Percentiles rank a stretch among this genome's conserved stretches.
Conservation (phyloP, 1,284 basidiomycete species). For the Tilletia horrida region DNA sequence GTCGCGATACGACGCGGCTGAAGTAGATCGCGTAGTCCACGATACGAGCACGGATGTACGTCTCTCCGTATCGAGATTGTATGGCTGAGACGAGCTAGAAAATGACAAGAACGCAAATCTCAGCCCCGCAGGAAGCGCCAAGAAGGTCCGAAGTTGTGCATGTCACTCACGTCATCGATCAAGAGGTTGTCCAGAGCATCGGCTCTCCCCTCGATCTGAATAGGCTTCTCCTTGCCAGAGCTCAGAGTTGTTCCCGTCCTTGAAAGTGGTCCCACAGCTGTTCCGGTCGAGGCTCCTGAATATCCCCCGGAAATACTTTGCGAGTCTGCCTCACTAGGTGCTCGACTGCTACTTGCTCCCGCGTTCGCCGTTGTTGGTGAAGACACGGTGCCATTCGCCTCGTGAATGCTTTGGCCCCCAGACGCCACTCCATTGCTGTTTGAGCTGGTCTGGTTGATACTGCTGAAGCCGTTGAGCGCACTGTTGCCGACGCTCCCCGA, state of each 20-base stretch:
- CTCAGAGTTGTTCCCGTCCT: slow-evolving; percentile 16
- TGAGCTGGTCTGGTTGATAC: slow-evolving; percentile 21
- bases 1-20: slow-evolving; percentile 70
- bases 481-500: slow-evolving; percentile 23
- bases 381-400: slow-evolving; percentile 20
- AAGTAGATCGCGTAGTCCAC: slow-evolving; percentile 74
- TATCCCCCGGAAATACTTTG: slow-evolving; percentile 4
- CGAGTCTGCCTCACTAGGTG: slow-evolving; percentile 11
- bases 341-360: slow-evolving; percentile 7
- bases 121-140: neutral
- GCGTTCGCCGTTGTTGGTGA: neutral
- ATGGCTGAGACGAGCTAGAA: slow-evolving; percentile 61
- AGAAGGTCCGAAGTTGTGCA: neutral
- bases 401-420: slow-evolving; percentile 15
- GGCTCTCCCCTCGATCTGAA: slow-evolving; percentile 23
- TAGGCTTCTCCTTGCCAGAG: neutral
- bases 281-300: neutral
- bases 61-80: slow-evolving; percentile 72
- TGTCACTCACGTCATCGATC: slow-evolving; percentile 76
- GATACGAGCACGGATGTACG: slow-evolving; percentile 71
- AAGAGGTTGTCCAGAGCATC: slow-evolving; percentile 73
- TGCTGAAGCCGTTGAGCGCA: slow-evolving; percentile 10
- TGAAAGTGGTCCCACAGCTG: neutral
- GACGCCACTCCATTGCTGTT: slow-evolving; percentile 21
- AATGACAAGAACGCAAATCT: neutral